phyloP scores from a whole-genome alignment of 2,329 filamentous ascomycete genomes.

The Hypoxylon sp. region DNA sequence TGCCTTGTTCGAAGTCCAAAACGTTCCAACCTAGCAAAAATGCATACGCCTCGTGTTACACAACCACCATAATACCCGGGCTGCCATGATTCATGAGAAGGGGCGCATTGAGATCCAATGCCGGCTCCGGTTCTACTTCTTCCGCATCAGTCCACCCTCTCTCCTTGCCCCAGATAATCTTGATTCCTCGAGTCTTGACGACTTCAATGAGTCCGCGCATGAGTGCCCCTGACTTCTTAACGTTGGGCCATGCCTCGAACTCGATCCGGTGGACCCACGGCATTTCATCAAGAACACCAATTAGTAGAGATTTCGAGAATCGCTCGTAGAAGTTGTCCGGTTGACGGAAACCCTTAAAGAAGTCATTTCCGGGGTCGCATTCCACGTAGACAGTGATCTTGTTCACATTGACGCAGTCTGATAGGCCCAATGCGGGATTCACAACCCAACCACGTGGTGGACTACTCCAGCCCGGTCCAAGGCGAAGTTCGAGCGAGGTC shows the following conservation, averaged over 20 bases:
- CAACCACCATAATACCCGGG: conserved; percentile 48
- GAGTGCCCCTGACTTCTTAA: conserved; percentile 76
- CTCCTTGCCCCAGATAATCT: conserved; percentile 77
- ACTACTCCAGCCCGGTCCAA: conserved; percentile 80
- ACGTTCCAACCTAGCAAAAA: conserved; percentile 16
- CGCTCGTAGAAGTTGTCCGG: conserved; percentile 78
- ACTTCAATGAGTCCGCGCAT: conserved; percentile 72
- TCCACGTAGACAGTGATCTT: conserved; percentile 78
- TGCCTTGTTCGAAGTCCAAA: conserved; percentile 15
- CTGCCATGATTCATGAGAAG: conserved; percentile 36
- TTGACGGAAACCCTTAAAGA: conserved; percentile 77
- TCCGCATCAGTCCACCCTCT: conserved; percentile 74
- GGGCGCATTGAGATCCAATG: conserved; percentile 50
- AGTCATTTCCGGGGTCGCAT: conserved; percentile 76
- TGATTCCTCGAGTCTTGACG: conserved; percentile 63
- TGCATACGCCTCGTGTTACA: conserved; percentile 33
- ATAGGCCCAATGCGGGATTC: conserved; percentile 73
- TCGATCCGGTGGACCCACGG: conserved; percentile 71
- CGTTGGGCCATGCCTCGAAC: conserved; percentile 78
- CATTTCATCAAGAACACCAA: conserved; percentile 69
- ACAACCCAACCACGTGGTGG: conserved; percentile 81
- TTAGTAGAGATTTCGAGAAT: conserved; percentile 73
- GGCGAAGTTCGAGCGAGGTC: conserved; percentile 75
- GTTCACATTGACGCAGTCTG: conserved; percentile 71
- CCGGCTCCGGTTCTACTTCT: conserved; percentile 56